Percentiles rank a stretch among this genome's conserved stretches.
Evolutionary conservation across 305 asterid genomes (phyloP).

Genomic region (Vinca major): DNA sequence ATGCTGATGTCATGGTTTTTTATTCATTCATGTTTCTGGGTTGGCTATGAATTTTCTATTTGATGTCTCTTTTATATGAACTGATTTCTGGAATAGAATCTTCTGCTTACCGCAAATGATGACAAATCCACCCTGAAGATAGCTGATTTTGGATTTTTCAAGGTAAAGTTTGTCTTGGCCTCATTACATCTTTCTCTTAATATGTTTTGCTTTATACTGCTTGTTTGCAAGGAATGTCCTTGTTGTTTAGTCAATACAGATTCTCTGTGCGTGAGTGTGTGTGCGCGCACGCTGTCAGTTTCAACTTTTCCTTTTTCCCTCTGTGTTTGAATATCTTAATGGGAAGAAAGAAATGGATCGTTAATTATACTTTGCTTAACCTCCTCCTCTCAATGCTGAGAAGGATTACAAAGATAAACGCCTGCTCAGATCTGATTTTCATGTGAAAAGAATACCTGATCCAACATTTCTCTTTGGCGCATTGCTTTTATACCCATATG

Average conservation of each 20-base stretch:
- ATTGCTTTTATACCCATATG: background rate
- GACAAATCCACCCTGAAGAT: conserved; percentile 66
- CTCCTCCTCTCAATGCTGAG: background rate
- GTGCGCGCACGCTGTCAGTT: background rate
- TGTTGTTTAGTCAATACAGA: background rate
- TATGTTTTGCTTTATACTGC: background rate
- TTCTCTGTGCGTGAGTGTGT: too few species aligned
- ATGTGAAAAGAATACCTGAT: background rate
- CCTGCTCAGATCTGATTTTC: background rate
- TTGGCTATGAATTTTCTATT: conserved; percentile 19
- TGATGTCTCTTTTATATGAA: conserved; percentile 18
- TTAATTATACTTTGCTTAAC: background rate
- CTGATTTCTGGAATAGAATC: conserved; percentile 55
- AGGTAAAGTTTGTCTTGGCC: conserved; percentile 41
- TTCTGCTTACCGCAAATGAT: conserved; percentile 54
- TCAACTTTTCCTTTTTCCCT: too few species aligned
- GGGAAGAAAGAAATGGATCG: background rate
- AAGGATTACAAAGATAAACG: background rate
- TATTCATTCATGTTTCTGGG: background rate
- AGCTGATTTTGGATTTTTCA: conserved; percentile 98
- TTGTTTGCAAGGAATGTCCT: background rate
- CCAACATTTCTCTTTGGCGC: background rate
- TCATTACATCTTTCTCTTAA: background rate
- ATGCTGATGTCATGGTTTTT: background rate
- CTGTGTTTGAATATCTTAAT: too few species aligned